These are phyloP conservation scores for Colletotrichum aenigma DNA, from an alignment of 2,329 filamentous ascomycete genomes.

Conservation along the genomic window DNA sequence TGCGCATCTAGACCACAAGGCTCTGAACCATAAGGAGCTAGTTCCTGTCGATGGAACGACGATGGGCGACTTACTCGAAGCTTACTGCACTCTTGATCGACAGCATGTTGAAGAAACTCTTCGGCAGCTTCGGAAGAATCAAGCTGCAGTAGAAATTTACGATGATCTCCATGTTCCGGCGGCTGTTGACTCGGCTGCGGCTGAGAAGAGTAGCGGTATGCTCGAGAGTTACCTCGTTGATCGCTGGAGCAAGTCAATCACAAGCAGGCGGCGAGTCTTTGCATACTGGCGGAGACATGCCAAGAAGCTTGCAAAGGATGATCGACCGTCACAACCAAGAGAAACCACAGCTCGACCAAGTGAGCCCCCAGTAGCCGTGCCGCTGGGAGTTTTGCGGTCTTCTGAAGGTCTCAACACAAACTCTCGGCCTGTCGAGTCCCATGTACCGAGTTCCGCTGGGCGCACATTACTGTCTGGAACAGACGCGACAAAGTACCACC, in stretches of 20 bases:
- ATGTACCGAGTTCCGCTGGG: neutral
- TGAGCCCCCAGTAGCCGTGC: neutral
- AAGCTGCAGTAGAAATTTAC: neutral
- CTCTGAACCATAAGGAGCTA: neutral
- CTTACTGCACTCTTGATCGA: neutral
- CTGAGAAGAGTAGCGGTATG: too few relatives aligned
- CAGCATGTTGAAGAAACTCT: neutral
- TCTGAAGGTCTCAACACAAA: too few relatives aligned
- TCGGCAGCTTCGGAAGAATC: neutral
- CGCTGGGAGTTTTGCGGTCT: too few relatives aligned
- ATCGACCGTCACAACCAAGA: neutral
- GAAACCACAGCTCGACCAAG: neutral
- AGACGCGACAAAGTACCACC: neutral
- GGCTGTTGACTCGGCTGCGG: neutral
- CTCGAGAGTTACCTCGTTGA: too few relatives aligned
- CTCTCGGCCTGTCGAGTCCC: neutral
- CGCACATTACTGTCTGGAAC: neutral
- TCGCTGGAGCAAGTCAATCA: neutral
- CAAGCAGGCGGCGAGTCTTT: neutral
- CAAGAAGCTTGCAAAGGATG: neutral
- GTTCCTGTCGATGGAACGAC: neutral
- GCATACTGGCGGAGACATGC: constrained; percentile 7
- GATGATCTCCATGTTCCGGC: too few relatives aligned
- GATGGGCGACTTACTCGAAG: neutral
- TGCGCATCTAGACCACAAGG: neutral